A percentile compares a stretch with the other conserved stretches of the same genome.
Evolutionary conservation across 2,329 filamentous ascomycete species (phyloP).

Genomic region (Cordyceps javanica): DNA sequence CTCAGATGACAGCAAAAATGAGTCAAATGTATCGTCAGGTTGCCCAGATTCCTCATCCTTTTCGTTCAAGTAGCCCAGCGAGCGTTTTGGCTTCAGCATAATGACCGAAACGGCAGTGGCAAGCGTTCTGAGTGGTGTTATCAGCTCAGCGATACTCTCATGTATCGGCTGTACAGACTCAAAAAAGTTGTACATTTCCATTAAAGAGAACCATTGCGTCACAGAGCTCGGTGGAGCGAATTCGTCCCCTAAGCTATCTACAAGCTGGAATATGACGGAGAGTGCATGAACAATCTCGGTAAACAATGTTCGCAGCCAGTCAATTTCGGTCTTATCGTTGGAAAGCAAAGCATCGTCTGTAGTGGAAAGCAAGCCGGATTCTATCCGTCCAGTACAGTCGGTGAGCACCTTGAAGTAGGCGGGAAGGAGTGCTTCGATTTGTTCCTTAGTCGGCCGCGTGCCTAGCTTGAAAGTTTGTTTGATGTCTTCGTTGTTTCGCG

Average conservation of each 20-base stretch:
- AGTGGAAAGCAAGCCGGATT: conserved; percentile 43
- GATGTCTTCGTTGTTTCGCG: conserved; percentile 22
- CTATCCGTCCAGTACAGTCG: conserved; percentile 43
- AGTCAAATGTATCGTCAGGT: conserved; percentile 34
- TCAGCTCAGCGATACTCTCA: conserved; percentile 42
- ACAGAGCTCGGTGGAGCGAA: conserved; percentile 55
- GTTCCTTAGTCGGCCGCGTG: conserved; percentile 23
- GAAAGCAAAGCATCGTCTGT: conserved; percentile 42
- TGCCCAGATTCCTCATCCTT: conserved; percentile 31
- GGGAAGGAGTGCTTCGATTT: conserved; percentile 40
- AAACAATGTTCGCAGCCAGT: conserved; percentile 58
- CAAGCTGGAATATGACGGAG: conserved; percentile 66
- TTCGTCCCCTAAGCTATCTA: conserved; percentile 50
- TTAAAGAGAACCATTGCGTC: conserved; percentile 68
- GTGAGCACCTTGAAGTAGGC: conserved; percentile 43
- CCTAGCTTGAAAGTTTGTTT: conserved; percentile 26
- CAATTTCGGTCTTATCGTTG: conserved; percentile 47
- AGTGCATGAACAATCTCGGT: conserved; percentile 69
- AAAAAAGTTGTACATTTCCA: conserved; percentile 64
- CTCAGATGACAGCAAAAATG: conserved; percentile 64
- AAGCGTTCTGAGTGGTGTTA: conserved; percentile 61
- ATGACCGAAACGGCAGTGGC: conserved; percentile 64
- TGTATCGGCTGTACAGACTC: conserved; percentile 46
- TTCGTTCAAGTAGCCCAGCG: conserved; percentile 39
- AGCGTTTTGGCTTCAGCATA: conserved; percentile 59